Evolutionary conservation across 2,329 filamentous ascomycete genomes (phyloP).

Genomic region (Alternaria sp.): DNA sequence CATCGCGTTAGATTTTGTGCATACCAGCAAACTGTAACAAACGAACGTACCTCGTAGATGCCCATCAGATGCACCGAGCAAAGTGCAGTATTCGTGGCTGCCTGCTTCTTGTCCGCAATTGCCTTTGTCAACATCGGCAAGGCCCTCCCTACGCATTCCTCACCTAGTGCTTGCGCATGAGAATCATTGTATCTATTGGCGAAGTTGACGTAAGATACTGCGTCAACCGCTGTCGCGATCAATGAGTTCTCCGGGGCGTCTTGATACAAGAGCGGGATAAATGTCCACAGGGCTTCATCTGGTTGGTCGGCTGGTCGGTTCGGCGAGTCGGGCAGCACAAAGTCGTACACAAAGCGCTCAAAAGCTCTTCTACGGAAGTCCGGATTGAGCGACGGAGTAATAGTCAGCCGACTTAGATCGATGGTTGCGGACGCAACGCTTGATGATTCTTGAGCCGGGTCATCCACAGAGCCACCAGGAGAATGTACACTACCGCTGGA

Average conservation of each 20-base stretch:
- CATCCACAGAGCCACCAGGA: constrained; percentile 4
- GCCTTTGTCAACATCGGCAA: constrained; percentile 31
- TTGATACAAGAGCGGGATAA: constrained; percentile 36
- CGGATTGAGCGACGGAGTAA: constrained; percentile 16
- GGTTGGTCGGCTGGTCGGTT: constrained; percentile 20
- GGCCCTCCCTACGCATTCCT: constrained; percentile 30
- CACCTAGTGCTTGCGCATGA: constrained; percentile 29
- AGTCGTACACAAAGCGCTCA: constrained; percentile 43
- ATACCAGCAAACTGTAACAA: not conserved
- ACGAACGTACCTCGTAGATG: constrained; percentile 32
- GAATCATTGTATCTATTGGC: constrained; percentile 32
- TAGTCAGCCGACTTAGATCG: constrained; percentile 20
- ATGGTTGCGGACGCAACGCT: not conserved
- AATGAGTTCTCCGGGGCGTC: constrained; percentile 29
- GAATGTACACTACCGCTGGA: constrained; percentile 9
- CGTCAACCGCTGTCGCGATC: constrained; percentile 28
- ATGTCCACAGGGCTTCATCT: constrained; percentile 35
- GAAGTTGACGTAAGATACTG: constrained; percentile 40
- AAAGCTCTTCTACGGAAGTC: constrained; percentile 36
- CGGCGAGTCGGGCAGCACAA: constrained; percentile 30
- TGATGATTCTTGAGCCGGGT: not conserved
- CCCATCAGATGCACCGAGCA: constrained; percentile 40
- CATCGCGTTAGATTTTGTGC: not conserved
- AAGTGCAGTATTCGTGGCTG: constrained; percentile 30
- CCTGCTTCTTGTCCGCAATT: constrained; percentile 30